Base-by-base conservation (phyloP, 345 rosid genomes). In the Brassica carinata region DNA sequence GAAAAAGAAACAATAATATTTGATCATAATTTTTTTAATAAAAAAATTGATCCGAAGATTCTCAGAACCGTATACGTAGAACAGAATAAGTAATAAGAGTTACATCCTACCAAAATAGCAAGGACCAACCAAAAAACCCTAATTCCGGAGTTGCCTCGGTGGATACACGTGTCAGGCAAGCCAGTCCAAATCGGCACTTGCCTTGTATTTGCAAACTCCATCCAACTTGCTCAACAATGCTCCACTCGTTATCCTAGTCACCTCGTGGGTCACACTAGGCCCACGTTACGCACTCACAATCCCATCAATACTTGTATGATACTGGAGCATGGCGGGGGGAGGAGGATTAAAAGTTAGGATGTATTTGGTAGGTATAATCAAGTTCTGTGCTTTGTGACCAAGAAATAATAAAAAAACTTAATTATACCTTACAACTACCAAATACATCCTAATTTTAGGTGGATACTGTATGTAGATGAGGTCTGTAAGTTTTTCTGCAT, bases 81-180 rank as follows among this genome's bases (percentile, higher is more conserved):
- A 23, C 26, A 23, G 26, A 23, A 23, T 1, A 23, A 61, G 80
- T 17, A 29, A 27, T 17, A 29, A 27, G 26, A 68, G 43, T 69
- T 59, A 30, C 27, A 30, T 2, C 30, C 31, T 69, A 69, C 64
- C 74, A 69, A 59, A 69, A 77, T 77, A 58, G 62, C 9, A 69
- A 40, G 74, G 69, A 59, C 74, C 62, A 77, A 61, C 69, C 5
- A 69, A 18, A 40, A 40, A 59, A 8, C 10, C 70, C 70, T 14
- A 70, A 62, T 18, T 13, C 62, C 7, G 34, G 76, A 14, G 19
- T 38, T 53, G 77, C 77, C 13, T 72, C 62, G 68, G 59, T 40
- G 82, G 77, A 72, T 72, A 72, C 77, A 79, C 82, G 77, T 66
- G 61, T 79, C 67, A 38, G 1, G 2, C 8, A 3, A 57, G 73